Base-by-base conservation (phyloP, 179 eudicot species). In the Beta lomatogona region DNA sequence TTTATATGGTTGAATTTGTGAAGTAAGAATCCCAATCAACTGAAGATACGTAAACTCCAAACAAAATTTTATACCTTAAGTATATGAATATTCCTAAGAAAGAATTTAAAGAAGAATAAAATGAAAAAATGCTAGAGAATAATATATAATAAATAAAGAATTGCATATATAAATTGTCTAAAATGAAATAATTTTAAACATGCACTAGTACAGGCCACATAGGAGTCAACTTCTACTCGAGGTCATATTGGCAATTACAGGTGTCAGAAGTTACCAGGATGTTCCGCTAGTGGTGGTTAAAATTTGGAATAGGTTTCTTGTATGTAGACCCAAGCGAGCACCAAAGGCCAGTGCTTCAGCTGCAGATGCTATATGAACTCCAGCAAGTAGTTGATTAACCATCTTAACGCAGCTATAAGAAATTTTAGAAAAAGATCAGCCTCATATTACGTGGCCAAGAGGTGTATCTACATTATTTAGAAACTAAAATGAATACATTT, bases 301-400 rank as follows among this genome's bases (percentile, higher is more conserved):
- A 78, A 87, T 87, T 80, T 92, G 91, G 86, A 91, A 97, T 77
- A 97, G 85, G 52, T 71, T 81, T 86, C 91, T 89, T 77, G 99
- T 92, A 77, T 91, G 88, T 13, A 97, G 91, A 77, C 98, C 94
- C 85, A 97, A 82, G 77, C 97, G 93, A 73, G 99, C 95, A 82
- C 97, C 99, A 85, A 93, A 92, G 54, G 97, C 97, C 91, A 97
- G 87, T 83, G 97, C 98, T 89, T 97, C 99, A 71, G 99, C 99
- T 76, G 98, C 92, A 83, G 99, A 90, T 89, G 98, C 99, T 78
- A 97, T 97, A 87, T 97, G 99, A 84, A 97, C 99, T 88, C 99
- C 99, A 81, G 99, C 98, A 88, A 97, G 97, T 80, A 97, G 90
- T 87, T 97, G 99, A 86, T 97, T 97, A 80, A 93, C 96, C 99